A percentile compares a stretch with the other conserved stretches of the same genome.
These are phyloP conservation scores for Alopecurus myosuroides DNA, from an alignment of 176 grass and related monocot genomes.

Conservation along the genomic window DNA sequence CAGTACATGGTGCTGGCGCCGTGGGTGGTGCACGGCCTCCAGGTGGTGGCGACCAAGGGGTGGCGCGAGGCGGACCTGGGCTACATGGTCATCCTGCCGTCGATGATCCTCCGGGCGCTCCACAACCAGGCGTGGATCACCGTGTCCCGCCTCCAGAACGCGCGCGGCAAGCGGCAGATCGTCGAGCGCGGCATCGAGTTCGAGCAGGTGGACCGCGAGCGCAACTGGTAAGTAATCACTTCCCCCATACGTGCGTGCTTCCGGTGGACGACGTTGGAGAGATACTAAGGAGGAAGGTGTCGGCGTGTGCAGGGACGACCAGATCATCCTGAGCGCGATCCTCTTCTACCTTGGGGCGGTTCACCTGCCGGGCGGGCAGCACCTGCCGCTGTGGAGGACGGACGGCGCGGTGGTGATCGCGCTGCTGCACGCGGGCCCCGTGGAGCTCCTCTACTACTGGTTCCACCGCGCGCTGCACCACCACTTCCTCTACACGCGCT, in stretches of 20 bases:
- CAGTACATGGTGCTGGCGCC: conserved; percentile 76
- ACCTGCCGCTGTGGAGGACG: conserved; percentile 41
- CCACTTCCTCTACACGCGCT: conserved; percentile 62
- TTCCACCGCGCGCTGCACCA: conserved; percentile 73
- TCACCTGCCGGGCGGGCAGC: neutral
- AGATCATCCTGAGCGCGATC: conserved; percentile 55
- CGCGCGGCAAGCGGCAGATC: conserved; percentile 68
- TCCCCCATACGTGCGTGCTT: too few species aligned
- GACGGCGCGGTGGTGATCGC: conserved; percentile 33
- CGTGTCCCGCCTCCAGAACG: conserved; percentile 64
- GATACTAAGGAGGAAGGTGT: neutral
- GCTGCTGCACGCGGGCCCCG: conserved; percentile 38
- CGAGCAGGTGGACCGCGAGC: conserved; percentile 86
- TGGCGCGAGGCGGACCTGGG: conserved; percentile 25
- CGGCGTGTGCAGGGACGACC: conserved; percentile 48
- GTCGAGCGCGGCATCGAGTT: conserved; percentile 84
- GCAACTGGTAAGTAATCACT: conserved; percentile 88
- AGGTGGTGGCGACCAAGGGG: conserved; percentile 40
- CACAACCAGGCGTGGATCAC: conserved; percentile 89
- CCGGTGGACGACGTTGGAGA: too few species aligned
- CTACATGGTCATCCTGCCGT: conserved; percentile 42
- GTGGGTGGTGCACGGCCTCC: conserved; percentile 44
- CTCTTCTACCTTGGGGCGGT: conserved; percentile 28
- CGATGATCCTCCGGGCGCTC: conserved; percentile 48
- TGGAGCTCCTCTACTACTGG: conserved; percentile 83